phyloP scores from a whole-genome alignment of 768 basidiomycete species.

The Sarcodon sp. region DNA sequence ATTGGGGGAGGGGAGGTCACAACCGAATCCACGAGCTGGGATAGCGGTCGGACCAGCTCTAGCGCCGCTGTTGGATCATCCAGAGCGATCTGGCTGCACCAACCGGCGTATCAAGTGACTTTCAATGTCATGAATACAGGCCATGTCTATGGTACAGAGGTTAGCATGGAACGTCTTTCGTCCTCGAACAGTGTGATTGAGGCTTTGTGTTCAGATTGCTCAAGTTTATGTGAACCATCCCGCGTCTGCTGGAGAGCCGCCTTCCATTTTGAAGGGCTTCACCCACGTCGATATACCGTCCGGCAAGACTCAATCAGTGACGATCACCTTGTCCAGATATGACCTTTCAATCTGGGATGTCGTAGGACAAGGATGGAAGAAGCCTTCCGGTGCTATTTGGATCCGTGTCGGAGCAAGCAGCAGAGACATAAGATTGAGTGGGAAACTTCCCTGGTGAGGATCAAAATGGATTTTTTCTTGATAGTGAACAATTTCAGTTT shows the following conservation, averaged over 20 bases:
- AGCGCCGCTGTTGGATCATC: constrained; percentile 43
- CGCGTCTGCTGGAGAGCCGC: constrained; percentile 49
- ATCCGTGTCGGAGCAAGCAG: constrained; percentile 63
- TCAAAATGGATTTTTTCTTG: too few species aligned
- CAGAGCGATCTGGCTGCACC: constrained; percentile 57
- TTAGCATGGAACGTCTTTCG: constrained; percentile 15
- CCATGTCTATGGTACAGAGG: constrained; percentile 47
- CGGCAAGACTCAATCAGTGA: constrained; percentile 31
- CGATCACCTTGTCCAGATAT: constrained; percentile 51
- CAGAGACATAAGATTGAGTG: constrained; percentile 41
- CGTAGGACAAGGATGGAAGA: constrained; percentile 59
- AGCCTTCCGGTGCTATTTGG: constrained; percentile 47
- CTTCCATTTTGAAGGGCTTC: constrained; percentile 58
- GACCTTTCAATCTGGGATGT: constrained; percentile 73
- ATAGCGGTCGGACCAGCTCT: constrained; percentile 37
- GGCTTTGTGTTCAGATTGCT: constrained; percentile 32
- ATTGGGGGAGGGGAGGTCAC: constrained; percentile 23
- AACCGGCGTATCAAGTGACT: constrained; percentile 45
- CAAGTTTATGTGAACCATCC: constrained; percentile 71
- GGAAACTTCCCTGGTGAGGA: constrained; percentile 8
- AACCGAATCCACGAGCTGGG: constrained; percentile 39
- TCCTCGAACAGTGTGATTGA: not conserved
- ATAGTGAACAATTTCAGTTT: too few species aligned
- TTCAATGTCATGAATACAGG: constrained; percentile 64
- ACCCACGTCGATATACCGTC: constrained; percentile 38